A percentile compares a stretch with the other conserved stretches of the same genome.
These are phyloP conservation scores for Tarenaya hassleriana DNA, from an alignment of 345 rosid genomes.

Conservation along the genomic window DNA sequence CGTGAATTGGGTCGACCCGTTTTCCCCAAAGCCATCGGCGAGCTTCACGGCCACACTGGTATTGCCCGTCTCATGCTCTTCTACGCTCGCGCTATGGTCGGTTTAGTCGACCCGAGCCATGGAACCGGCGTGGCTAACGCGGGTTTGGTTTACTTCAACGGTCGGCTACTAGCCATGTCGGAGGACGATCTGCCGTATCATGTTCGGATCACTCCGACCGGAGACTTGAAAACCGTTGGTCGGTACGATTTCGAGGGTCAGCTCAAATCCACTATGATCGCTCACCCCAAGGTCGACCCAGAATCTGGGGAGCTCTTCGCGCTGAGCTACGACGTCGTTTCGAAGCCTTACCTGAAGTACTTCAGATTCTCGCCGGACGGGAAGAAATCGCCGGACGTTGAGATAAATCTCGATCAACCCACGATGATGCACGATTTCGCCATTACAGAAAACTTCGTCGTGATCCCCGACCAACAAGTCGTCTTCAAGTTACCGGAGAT, in stretches of 20 bases:
- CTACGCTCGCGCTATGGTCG: conserved; percentile 42
- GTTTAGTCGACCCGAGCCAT: conserved; percentile 44
- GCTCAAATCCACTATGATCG: conserved; percentile 51
- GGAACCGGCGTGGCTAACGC: conserved; percentile 69
- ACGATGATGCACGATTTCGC: conserved; percentile 73
- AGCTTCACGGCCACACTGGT: conserved; percentile 67
- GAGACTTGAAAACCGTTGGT: conserved; percentile 46
- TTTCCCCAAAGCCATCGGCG: conserved; percentile 65
- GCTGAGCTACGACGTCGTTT: conserved; percentile 57
- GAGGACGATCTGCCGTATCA: conserved; percentile 68
- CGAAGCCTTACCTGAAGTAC: conserved; percentile 56
- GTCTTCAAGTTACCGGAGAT: conserved; percentile 56
- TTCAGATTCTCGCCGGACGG: conserved; percentile 45
- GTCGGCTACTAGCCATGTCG: conserved; percentile 55
- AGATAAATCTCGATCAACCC: conserved; percentile 43
- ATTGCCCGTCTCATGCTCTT: conserved; percentile 54
- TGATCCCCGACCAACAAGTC: conserved; percentile 62
- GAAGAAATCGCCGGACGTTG: conserved; percentile 43
- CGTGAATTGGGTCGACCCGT: conserved; percentile 43
- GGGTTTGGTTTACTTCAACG: conserved; percentile 53
- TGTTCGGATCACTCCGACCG: conserved; percentile 37
- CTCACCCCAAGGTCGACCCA: conserved; percentile 66
- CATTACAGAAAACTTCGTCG: conserved; percentile 49
- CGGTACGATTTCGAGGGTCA: conserved; percentile 45
- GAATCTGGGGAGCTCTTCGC: conserved; percentile 45